These are phyloP conservation scores for Coniella vitis DNA, from an alignment of 2,329 filamentous ascomycete genomes.

Conservation along the genomic window DNA sequence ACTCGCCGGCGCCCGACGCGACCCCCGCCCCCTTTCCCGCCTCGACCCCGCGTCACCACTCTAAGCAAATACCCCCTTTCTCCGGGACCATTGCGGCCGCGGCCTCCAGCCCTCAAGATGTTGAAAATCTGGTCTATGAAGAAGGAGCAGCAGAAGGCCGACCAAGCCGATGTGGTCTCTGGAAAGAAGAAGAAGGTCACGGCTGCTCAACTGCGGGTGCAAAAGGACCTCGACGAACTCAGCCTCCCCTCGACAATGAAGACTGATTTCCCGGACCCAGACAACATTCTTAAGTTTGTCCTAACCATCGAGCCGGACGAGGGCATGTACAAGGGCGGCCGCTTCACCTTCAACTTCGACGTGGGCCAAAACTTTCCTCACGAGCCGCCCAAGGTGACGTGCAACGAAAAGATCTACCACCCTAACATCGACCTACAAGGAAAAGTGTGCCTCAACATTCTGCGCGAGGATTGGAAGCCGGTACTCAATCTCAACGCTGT, in stretches of 20 bases:
- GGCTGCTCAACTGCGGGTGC: slow-evolving; percentile 86
- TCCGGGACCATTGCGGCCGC: slow-evolving; percentile 3
- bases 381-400: slow-evolving; percentile 95
- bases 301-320: slow-evolving; percentile 81
- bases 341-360: slow-evolving; percentile 83
- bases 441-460: slow-evolving; percentile 95
- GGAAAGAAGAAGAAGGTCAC: slow-evolving; percentile 98
- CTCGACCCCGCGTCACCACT: not conserved
- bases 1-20: not conserved
- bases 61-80: not conserved
- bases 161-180: slow-evolving; percentile 66
- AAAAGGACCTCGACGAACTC: slow-evolving; percentile 84
- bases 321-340: slow-evolving; percentile 79
- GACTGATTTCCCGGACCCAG: slow-evolving; percentile 72
- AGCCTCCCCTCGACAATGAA: slow-evolving; percentile 74
- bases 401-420: slow-evolving; percentile 97
- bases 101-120: slow-evolving; percentile 58
- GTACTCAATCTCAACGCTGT: slow-evolving; percentile 95
- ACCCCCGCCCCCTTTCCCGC: not conserved
- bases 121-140: slow-evolving; percentile 99
- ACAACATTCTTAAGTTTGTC: slow-evolving; percentile 80
- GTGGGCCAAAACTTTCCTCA: slow-evolving; percentile 96
- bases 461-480: slow-evolving; percentile 98
- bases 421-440: slow-evolving; percentile 97
- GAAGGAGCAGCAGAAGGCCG: slow-evolving; percentile 93